These are phyloP conservation scores for Wickerhamomyces sp. DNA, from an alignment of 1,139 yeast species.

Conservation along the genomic window DNA sequence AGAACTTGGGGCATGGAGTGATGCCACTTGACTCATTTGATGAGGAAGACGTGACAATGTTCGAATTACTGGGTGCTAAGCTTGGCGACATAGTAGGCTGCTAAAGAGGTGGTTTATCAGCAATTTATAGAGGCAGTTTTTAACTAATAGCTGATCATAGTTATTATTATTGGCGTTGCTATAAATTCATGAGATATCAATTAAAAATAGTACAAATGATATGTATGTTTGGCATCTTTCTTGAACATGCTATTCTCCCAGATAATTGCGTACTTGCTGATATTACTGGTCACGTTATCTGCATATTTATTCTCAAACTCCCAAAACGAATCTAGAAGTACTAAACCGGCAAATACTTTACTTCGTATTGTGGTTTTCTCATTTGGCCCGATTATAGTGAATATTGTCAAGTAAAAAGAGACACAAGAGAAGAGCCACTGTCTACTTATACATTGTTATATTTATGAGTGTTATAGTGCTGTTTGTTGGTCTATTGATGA, in stretches of 20 bases:
- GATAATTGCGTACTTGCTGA: conserved; percentile 50
- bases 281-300: conserved; percentile 54
- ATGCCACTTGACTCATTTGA: no score
- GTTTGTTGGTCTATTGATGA: conserved; percentile 31
- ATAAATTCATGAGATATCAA: no score
- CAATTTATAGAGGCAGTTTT: no score
- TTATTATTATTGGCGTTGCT: no score
- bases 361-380: conserved; percentile 43
- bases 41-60: no score
- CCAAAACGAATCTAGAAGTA: conserved; percentile 57
- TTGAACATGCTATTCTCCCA: conserved; percentile 57
- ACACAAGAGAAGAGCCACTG: conserved; percentile 62
- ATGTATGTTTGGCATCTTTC: no score
- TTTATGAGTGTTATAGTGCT: conserved; percentile 32
- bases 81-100: no score
- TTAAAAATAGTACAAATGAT: no score
- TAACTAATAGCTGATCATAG: no score
- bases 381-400: conserved; percentile 42
- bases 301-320: conserved; percentile 67
- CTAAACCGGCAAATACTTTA: conserved; percentile 45
- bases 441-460: conserved; percentile 31
- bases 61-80: no score
- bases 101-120: no score
- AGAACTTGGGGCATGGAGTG: no score
- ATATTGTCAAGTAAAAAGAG: conserved; percentile 78